Evolutionary conservation across 257 asterid species (phyloP).

Genomic region (Scutellaria barbata): DNA sequence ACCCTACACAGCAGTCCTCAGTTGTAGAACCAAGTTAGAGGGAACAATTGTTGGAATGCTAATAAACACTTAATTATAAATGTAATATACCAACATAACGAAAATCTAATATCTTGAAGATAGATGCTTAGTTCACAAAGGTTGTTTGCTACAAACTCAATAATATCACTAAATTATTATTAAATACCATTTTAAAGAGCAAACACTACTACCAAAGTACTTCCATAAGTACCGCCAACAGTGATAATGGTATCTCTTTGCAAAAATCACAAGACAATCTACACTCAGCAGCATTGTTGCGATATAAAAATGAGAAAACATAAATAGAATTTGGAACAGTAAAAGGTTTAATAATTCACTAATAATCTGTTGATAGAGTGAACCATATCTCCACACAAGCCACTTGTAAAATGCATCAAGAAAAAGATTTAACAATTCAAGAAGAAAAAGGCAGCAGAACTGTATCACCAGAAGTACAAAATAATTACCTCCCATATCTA

Average conservation of each 20-base stretch:
- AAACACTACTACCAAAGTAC: background rate
- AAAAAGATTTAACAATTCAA: background rate
- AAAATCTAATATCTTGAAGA: background rate
- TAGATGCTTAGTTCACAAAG: background rate
- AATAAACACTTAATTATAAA: background rate
- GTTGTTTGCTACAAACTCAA: too few species aligned
- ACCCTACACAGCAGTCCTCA: slow-evolving; percentile 37
- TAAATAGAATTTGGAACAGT: background rate
- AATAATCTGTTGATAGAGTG: background rate
- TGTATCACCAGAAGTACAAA: background rate
- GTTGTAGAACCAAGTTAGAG: slow-evolving; percentile 12
- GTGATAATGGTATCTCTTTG: background rate
- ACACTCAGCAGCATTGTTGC: background rate
- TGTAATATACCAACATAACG: background rate
- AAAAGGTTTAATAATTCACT: background rate
- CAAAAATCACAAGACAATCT: background rate
- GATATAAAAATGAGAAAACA: background rate
- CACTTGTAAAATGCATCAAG: background rate
- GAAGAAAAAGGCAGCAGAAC: background rate
- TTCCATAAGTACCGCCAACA: background rate
- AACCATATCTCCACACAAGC: background rate
- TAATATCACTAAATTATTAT: background rate
- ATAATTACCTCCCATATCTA: slow-evolving; percentile 87
- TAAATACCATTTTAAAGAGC: background rate
- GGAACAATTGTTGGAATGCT: slow-evolving; percentile 10